A percentile compares a stretch with the other conserved stretches of the same genome.
These are phyloP conservation scores for Teratosphaeria nubilosa DNA, from an alignment of 2,329 filamentous ascomycete species.

Conservation along the genomic window DNA sequence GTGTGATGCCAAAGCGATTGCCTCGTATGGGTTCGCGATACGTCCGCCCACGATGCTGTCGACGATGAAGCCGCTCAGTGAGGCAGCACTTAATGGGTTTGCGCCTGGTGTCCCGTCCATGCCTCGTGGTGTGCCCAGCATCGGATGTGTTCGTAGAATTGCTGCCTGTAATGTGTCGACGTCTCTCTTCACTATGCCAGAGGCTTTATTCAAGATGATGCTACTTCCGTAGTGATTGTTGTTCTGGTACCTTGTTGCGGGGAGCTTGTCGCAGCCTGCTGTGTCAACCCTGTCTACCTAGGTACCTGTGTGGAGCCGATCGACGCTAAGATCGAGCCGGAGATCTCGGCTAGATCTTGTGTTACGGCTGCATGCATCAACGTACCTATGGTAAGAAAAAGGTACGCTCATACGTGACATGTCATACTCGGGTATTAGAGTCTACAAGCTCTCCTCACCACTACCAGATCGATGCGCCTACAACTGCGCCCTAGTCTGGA, in stretches of 20 bases:
- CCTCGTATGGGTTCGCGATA: conserved; percentile 66
- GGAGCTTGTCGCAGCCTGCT: not conserved
- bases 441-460: not conserved
- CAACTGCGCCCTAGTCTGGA: conserved; percentile 23
- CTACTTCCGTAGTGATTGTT: not conserved
- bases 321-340: not conserved
- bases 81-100: conserved; percentile 35
- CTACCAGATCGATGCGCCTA: conserved; percentile 4
- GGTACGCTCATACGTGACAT: not conserved
- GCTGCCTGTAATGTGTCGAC: not conserved
- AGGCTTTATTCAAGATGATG: not conserved
- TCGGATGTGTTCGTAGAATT: not conserved
- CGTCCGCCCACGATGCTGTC: conserved; percentile 30
- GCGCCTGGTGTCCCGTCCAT: not conserved
- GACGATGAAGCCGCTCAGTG: conserved; percentile 35
- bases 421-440: not conserved
- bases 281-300: no score
- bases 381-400: no score
- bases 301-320: not conserved
- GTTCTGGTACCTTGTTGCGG: not conserved
- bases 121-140: not conserved
- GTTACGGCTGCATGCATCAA: not conserved
- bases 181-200: not conserved
- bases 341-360: not conserved
- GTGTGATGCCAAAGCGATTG: conserved; percentile 73